Conservation (phyloP, 2,329 filamentous ascomycete genomes). For the Fusarium sulawesiense region DNA sequence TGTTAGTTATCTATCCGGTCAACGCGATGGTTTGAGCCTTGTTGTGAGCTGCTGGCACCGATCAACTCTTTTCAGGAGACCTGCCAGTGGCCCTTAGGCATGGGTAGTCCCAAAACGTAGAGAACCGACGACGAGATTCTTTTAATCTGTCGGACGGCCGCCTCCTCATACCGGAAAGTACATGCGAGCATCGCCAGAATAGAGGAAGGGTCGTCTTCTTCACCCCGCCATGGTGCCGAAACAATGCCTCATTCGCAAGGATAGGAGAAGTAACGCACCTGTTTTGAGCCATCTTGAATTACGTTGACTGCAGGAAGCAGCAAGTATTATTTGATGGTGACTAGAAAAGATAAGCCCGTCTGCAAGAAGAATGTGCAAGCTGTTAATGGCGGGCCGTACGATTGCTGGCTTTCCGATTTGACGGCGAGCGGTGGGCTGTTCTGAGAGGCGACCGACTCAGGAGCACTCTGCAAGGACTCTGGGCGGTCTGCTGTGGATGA, state of each 20-base stretch:
- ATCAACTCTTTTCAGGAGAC: background rate
- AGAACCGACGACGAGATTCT: background rate
- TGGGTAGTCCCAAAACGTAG: background rate
- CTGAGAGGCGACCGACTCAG: constrained; percentile 28
- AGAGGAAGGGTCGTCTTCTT: background rate
- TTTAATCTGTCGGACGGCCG: background rate
- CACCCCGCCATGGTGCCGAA: constrained; percentile 33
- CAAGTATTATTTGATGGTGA: constrained; percentile 9
- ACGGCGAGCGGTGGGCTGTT: constrained; percentile 31
- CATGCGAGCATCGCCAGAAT: background rate
- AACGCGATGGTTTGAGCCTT: background rate
- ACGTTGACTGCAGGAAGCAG: constrained; percentile 22
- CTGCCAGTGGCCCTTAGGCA: background rate
- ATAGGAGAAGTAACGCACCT: constrained; percentile 41
- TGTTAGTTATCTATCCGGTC: constrained; percentile 32
- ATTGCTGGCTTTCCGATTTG: constrained; percentile 22
- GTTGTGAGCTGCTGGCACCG: constrained; percentile 12
- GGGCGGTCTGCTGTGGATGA: constrained; percentile 27
- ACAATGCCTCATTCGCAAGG: constrained; percentile 11
- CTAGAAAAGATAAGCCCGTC: constrained; percentile 15
- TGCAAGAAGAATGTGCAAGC: constrained; percentile 13
- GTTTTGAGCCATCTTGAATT: constrained; percentile 51
- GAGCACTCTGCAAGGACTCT: constrained; percentile 34
- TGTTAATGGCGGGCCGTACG: constrained; percentile 11
- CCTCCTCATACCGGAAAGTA: background rate